Conservation (phyloP, 345 rosid species). For the Geranium rotundifolium region DNA sequence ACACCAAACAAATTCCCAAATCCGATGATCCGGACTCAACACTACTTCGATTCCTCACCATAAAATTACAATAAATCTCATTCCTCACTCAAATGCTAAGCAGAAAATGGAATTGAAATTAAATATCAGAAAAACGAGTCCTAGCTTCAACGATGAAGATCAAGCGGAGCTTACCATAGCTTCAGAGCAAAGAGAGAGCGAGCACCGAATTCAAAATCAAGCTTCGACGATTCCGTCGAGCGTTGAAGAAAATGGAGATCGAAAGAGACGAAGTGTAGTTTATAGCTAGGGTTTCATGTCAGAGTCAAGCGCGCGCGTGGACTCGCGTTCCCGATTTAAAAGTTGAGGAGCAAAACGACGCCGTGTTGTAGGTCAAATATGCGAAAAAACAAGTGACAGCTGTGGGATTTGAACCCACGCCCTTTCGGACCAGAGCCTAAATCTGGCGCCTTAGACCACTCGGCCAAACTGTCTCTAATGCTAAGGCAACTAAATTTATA, state of each 20-base stretch:
- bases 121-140: background rate
- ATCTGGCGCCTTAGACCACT: constrained; percentile 99
- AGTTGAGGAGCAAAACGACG: no score
- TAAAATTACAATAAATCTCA: no score
- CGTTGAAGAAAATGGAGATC: background rate
- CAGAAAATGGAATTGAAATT: no score
- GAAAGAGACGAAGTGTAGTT: background rate
- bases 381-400: constrained; percentile 43
- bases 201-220: background rate
- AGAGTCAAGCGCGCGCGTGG: no score
- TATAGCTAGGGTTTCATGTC: background rate
- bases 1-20: no score
- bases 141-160: background rate
- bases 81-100: no score
- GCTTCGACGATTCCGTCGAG: background rate
- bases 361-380: no score
- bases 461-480: constrained; percentile 76
- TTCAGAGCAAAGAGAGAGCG: background rate
- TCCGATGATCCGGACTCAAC: no score
- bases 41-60: no score
- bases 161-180: background rate
- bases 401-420: constrained; percentile 99
- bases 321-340: no score
- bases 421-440: constrained; percentile 99
- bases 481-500: no score